phyloP scores from a whole-genome alignment of 2,329 filamentous ascomycete species.

The Phoma sp. region DNA sequence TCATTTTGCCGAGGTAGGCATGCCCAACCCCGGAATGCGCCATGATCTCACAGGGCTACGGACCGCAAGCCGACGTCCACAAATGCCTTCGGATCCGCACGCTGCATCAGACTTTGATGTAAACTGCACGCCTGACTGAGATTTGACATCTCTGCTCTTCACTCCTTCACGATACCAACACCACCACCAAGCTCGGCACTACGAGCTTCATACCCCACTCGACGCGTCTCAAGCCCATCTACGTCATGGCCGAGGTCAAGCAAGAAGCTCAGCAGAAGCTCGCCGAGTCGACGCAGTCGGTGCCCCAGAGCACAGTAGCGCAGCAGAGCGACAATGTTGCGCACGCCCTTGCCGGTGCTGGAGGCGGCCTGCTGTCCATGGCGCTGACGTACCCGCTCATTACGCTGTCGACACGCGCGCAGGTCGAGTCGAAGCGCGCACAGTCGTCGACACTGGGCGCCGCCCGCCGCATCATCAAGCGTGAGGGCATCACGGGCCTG shows the following conservation, averaged over 20 bases:
- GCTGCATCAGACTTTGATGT: constrained; percentile 18
- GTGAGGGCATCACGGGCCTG: constrained; percentile 87
- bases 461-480: constrained; percentile 83
- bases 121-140: constrained; percentile 4
- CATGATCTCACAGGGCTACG: constrained; percentile 44
- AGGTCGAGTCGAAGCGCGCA: constrained; percentile 95
- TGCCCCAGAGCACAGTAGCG: constrained; percentile 66
- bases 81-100: constrained; percentile 30
- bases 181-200: not conserved
- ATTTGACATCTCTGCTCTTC: not conserved
- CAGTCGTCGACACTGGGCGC: constrained; percentile 85
- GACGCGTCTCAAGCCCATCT: not conserved
- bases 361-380: constrained; percentile 95
- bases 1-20: constrained; percentile 37
- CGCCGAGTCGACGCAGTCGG: constrained; percentile 41
- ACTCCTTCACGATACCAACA: not conserved
- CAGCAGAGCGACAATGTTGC: constrained; percentile 97
- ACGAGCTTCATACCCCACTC: not conserved
- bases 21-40: constrained; percentile 32
- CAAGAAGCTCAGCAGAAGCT: constrained; percentile 46
- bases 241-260: constrained; percentile 40
- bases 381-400: constrained; percentile 94
- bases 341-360: constrained; percentile 90
- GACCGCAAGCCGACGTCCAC: constrained; percentile 28
- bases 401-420: constrained; percentile 94